Conservation (phyloP, 2,329 filamentous ascomycete genomes). For the Alternaria arbusti region DNA sequence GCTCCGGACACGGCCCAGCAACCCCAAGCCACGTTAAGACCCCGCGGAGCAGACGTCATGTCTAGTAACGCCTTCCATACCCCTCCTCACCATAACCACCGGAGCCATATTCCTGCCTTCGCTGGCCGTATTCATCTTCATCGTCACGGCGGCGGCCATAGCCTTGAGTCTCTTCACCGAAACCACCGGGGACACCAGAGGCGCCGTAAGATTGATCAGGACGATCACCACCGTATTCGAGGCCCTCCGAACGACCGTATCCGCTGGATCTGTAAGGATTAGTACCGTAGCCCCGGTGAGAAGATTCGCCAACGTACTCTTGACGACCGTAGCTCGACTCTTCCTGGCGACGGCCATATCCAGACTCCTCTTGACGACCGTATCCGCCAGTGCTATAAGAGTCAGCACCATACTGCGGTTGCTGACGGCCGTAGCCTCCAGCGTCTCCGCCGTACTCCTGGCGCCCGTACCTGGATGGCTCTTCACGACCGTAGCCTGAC, state of each 20-base stretch:
- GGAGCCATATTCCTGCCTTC: slow-evolving; percentile 26
- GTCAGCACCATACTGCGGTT: slow-evolving; percentile 2
- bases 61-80: slow-evolving; percentile 27
- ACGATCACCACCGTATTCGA: slow-evolving; percentile 17
- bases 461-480: slow-evolving; percentile 1
- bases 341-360: slow-evolving; percentile 8
- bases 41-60: neutral
- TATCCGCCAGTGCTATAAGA: slow-evolving; percentile 10
- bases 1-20: neutral
- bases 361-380: slow-evolving; percentile 8
- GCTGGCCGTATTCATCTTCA: slow-evolving; percentile 21
- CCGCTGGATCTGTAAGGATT: slow-evolving; percentile 18
- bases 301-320: slow-evolving; percentile 1
- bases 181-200: slow-evolving; percentile 16
- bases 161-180: slow-evolving; percentile 15
- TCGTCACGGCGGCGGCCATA: slow-evolving; percentile 18
- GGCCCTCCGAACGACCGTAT: slow-evolving; percentile 16
- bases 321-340: neutral
- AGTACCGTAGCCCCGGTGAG: neutral
- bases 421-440: slow-evolving; percentile 11
- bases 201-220: slow-evolving; percentile 17
- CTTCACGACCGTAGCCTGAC: neutral
- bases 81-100: slow-evolving; percentile 26
- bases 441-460: neutral
- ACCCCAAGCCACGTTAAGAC: neutral